Evolutionary conservation across 2,329 filamentous ascomycete genomes (phyloP).

Genomic region (Magnaporthales sp.): DNA sequence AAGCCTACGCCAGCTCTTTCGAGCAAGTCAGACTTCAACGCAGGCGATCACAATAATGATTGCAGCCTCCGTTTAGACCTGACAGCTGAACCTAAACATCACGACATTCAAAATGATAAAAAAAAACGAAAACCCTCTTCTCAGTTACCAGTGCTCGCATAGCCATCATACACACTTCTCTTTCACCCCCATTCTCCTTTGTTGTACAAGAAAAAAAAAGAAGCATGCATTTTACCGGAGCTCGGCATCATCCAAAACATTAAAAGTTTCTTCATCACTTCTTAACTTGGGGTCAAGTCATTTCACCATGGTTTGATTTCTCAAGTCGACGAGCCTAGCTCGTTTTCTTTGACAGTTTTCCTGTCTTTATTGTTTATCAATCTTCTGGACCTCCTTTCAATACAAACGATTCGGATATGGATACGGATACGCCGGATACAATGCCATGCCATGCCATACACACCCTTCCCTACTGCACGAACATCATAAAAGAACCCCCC

Average conservation of each 20-base stretch:
- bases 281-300: background rate
- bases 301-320: background rate
- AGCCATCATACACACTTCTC: background rate
- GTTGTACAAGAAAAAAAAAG: background rate
- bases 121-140: background rate
- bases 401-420: background rate
- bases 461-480: background rate
- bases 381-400: background rate
- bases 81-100: background rate
- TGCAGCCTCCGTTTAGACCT: background rate
- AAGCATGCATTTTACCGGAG: background rate
- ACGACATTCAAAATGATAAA: background rate
- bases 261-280: background rate
- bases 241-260: background rate
- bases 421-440: background rate
- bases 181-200: background rate
- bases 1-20: slow-evolving; percentile 81
- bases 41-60: slow-evolving; percentile 43
- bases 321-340: background rate
- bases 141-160: background rate
- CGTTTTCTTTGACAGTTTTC: background rate
- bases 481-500: background rate
- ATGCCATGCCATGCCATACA: background rate
- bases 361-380: background rate
- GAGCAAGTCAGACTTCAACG: slow-evolving; percentile 64